phyloP scores from a whole-genome alignment of 352 stramenopile species.

The Globisporangium canariense region DNA sequence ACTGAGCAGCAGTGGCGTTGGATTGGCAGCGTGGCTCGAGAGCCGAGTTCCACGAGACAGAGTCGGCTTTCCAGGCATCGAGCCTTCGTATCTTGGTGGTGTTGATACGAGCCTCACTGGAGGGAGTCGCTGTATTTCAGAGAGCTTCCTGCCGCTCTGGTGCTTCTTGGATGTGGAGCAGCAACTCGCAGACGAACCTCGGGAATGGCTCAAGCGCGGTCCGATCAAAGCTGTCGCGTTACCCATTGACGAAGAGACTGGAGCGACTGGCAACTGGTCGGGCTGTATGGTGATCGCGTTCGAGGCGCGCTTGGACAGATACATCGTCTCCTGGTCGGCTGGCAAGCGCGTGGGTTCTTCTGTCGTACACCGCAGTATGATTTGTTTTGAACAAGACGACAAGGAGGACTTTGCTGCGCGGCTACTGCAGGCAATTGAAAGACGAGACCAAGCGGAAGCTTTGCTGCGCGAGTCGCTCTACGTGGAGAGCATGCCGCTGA shows the following conservation, averaged over 20 bases:
- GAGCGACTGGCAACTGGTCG: constrained; percentile 64
- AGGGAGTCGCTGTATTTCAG: constrained; percentile 26
- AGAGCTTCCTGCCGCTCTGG: constrained; percentile 67
- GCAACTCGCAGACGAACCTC: constrained; percentile 11
- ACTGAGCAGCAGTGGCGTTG: constrained; percentile 12
- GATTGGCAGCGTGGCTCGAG: constrained; percentile 47
- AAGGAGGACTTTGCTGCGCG: constrained; percentile 41
- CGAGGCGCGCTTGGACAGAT: constrained; percentile 39
- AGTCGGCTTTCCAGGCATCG: constrained; percentile 42
- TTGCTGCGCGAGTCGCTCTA: constrained; percentile 61
- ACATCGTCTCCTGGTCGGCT: constrained; percentile 72
- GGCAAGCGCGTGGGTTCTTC: constrained; percentile 69
- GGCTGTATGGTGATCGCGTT: constrained; percentile 72
- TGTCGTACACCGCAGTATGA: constrained; percentile 51
- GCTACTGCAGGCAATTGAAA: constrained; percentile 36
- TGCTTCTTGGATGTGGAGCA: constrained; percentile 64
- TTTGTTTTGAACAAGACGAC: constrained; percentile 65
- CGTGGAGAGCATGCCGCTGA: constrained; percentile 76
- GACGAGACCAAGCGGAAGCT: constrained; percentile 57
- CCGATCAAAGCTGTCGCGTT: constrained; percentile 66
- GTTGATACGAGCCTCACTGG: not conserved
- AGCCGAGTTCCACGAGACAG: constrained; percentile 35
- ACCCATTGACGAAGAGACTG: constrained; percentile 51
- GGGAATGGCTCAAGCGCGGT: constrained; percentile 24
- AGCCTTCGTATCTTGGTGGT: not conserved